These are phyloP conservation scores for Trichoderma asperelloides DNA, from an alignment of 495 filamentous ascomycete species.

Conservation along the genomic window DNA sequence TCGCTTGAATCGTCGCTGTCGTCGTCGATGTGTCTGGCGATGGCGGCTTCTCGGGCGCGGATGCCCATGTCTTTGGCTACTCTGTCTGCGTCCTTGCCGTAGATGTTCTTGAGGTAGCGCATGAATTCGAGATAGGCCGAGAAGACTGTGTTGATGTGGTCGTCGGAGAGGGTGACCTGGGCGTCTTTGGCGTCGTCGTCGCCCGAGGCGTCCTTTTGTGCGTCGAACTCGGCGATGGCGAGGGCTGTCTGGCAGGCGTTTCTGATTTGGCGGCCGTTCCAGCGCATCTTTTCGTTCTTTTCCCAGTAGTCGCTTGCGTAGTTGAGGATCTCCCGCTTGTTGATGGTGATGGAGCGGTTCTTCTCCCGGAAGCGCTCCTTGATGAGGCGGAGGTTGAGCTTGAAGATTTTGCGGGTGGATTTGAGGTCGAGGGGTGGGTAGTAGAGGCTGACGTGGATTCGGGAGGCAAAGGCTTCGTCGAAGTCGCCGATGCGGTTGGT, in stretches of 20 bases:
- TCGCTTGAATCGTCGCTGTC: not conserved
- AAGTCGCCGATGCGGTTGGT: conserved; percentile 44
- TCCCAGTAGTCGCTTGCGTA: conserved; percentile 16
- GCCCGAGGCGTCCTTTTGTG: not conserved
- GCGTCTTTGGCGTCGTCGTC: not conserved
- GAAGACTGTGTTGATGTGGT: not conserved
- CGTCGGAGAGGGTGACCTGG: not conserved
- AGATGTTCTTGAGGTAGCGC: not conserved
- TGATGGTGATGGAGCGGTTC: conserved; percentile 1
- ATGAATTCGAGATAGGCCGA: not conserved
- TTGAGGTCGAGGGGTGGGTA: conserved; percentile 27
- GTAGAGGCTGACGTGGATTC: conserved; percentile 41
- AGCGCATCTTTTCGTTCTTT: conserved; percentile 15
- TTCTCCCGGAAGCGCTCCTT: conserved; percentile 1
- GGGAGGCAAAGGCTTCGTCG: conserved; percentile 45
- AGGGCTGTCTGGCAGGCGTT: conserved; percentile 36
- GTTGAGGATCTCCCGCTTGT: conserved; percentile 11
- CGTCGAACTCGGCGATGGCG: conserved; percentile 21
- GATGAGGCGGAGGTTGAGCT: conserved; percentile 13
- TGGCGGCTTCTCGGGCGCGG: not conserved
- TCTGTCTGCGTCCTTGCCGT: not conserved
- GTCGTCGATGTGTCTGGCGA: not conserved
- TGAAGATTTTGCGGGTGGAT: conserved; percentile 12
- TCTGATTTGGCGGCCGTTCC: conserved; percentile 38
- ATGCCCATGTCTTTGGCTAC: not conserved